Conservation (phyloP, 176 grass and related monocot genomes). For the Hsuehochloa calcarea region DNA sequence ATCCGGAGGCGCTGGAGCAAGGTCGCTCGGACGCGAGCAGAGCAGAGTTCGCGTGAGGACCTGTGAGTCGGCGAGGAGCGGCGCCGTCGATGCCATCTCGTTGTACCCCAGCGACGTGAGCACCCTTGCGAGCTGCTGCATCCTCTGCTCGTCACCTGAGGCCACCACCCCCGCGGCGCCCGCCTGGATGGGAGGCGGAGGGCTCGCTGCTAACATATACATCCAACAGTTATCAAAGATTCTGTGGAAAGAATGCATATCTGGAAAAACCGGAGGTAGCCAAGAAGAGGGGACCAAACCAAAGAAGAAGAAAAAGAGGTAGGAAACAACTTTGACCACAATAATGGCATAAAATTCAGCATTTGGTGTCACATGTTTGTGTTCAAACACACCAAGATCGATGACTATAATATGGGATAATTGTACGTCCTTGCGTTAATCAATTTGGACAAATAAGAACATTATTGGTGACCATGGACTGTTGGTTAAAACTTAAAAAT, state of each 20-base stretch:
- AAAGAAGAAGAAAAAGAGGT: not conserved
- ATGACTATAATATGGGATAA: not conserved
- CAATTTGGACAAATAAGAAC: not conserved
- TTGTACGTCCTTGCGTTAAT: not conserved
- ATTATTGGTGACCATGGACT: not conserved
- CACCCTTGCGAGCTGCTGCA: no score
- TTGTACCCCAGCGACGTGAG: no score
- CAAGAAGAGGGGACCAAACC: not conserved
- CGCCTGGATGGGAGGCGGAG: no score
- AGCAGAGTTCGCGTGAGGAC: no score
- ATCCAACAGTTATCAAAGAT: not conserved
- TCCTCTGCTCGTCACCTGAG: no score
- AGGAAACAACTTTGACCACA: not conserved
- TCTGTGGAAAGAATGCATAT: not conserved
- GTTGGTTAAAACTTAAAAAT: not conserved
- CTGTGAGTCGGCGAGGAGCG: no score
- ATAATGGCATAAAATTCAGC: not conserved
- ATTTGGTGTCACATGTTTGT: not conserved
- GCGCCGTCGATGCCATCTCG: no score
- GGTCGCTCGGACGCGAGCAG: no score
- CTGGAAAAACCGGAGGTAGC: not conserved
- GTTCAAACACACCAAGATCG: not conserved
- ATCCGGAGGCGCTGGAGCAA: no score
- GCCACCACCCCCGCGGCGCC: no score
- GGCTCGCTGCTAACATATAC: no score